A percentile compares a stretch with the other conserved stretches of the same genome.
Conservation (phyloP, 805 yeast genomes). For the Zygotorulaspora danielsina region DNA sequence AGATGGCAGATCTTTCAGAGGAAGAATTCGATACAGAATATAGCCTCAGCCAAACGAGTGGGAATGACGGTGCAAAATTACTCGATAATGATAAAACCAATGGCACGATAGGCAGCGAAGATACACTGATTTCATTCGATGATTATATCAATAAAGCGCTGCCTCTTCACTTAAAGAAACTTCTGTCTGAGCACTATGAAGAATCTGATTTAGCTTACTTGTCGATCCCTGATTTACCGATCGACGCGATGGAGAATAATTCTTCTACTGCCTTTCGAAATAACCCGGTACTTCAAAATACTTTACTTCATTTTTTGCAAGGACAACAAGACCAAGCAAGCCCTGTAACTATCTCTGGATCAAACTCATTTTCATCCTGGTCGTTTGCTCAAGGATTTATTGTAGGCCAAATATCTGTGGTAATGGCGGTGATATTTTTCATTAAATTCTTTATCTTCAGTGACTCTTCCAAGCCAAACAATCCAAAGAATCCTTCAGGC, state of each 20-base stretch:
- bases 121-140: constrained; percentile 35
- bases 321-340: constrained; percentile 8
- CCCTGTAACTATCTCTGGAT: neutral
- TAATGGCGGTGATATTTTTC: constrained; percentile 57
- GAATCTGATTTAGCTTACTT: constrained; percentile 4
- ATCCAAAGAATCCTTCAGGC: constrained; percentile 31
- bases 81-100: neutral
- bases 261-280: neutral
- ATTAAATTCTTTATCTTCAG: constrained; percentile 74
- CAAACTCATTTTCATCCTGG: constrained; percentile 40
- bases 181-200: constrained; percentile 25
- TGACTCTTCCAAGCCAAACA: constrained; percentile 44
- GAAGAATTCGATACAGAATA: neutral
- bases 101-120: constrained; percentile 6
- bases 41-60: neutral
- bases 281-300: neutral
- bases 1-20: neutral
- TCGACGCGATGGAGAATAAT: neutral
- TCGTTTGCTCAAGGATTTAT: constrained; percentile 75
- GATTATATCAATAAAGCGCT: constrained; percentile 37
- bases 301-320: constrained; percentile 3
- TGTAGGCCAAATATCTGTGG: constrained; percentile 69
- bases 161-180: constrained; percentile 36
- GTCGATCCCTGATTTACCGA: neutral
- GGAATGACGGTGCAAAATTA: neutral